Evolutionary conservation across 352 stramenopile genomes (phyloP), one percentile per base, ranked within the genome.

Genomic region (Phytophthora pistaciae): DNA sequence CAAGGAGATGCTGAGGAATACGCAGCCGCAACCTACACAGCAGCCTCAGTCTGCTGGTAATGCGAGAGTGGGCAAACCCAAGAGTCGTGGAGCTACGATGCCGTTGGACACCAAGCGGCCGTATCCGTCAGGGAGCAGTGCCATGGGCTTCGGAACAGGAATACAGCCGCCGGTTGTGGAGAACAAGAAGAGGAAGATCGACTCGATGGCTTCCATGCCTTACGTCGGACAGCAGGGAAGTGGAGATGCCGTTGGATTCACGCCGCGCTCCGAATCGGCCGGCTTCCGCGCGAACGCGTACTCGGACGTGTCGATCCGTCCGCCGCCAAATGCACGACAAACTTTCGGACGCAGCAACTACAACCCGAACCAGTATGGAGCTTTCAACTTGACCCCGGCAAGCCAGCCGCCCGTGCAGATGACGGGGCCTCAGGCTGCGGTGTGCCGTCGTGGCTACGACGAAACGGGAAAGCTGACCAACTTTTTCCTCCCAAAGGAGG

Each of bases 381-480:
- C 81, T 2, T 92, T 83, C 60, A 87, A 90, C 57, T 56, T 91
- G 49, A 82, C 74, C 4, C 83, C 85, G 2, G 75, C 80, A 25
- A 79, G 50, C 21, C 74, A 82, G 8, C 60, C 80, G 38, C 80
- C 82, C 0, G 72, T 92, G 55, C 76, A 86, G 60, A 65, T 79
- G 20, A 71, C 64, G 4, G 65, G 61, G 29, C 42, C 69, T 21
- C 62, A 74, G 14, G 74, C 61, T 20, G 74, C 70, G 0, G 70
- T 92, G 8, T 91, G 82, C 20, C 84, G 87, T 48, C 77, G 85
- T 57, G 87, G 85, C 5, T 92, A 92, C 60, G 87, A 92, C 46
- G 85, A 92, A 70, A 92, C 87, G 0, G 87, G 87, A 36, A 92
- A 92, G 68, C 68, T 94, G 33, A 92, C 87, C 18, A 92, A 87